phyloP scores from a whole-genome alignment of 2,329 filamentous ascomycete species.

The Nemania sp. region DNA sequence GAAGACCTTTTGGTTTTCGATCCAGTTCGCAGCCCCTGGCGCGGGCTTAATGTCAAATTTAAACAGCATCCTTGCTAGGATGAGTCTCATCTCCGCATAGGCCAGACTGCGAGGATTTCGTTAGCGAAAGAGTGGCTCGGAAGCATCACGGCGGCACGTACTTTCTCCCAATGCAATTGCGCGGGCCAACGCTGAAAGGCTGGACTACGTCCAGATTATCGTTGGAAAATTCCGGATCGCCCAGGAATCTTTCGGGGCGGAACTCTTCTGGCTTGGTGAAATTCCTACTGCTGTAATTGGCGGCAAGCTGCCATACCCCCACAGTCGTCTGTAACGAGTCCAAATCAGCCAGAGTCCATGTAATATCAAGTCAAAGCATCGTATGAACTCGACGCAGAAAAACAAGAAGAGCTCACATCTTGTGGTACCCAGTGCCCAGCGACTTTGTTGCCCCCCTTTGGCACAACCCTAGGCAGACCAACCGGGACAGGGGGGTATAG shows the following conservation, averaged over 20 bases:
- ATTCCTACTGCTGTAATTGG: slow-evolving; percentile 7
- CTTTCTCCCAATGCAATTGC: slow-evolving; percentile 57
- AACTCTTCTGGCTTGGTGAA: slow-evolving; percentile 6
- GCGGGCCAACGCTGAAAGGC: slow-evolving; percentile 53
- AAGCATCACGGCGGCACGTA: slow-evolving; percentile 35
- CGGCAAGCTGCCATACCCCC: slow-evolving; percentile 8
- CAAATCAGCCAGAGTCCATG: neutral
- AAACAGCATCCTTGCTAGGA: slow-evolving; percentile 53
- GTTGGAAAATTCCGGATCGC: slow-evolving; percentile 8
- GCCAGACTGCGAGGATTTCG: slow-evolving; percentile 46
- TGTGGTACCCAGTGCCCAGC: slow-evolving; percentile 33
- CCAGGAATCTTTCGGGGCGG: slow-evolving; percentile 6
- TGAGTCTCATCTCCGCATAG: slow-evolving; percentile 55
- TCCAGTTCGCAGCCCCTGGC: slow-evolving; percentile 46
- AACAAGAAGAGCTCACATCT: slow-evolving; percentile 24
- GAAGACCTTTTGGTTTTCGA: slow-evolving; percentile 45
- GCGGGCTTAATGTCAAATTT: slow-evolving; percentile 53
- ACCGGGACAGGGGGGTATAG: slow-evolving; percentile 44
- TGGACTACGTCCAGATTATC: slow-evolving; percentile 39
- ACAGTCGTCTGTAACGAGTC: slow-evolving; percentile 16
- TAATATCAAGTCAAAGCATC: neutral
- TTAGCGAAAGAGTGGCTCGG: slow-evolving; percentile 5
- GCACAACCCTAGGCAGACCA: slow-evolving; percentile 31
- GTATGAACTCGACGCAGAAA: too few relatives aligned
- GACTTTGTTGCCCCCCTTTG: slow-evolving; percentile 33